A percentile compares a stretch with the other conserved stretches of the same genome.
Conservation (phyloP, 176 grass and related monocot genomes). For the Lolium perenne region DNA sequence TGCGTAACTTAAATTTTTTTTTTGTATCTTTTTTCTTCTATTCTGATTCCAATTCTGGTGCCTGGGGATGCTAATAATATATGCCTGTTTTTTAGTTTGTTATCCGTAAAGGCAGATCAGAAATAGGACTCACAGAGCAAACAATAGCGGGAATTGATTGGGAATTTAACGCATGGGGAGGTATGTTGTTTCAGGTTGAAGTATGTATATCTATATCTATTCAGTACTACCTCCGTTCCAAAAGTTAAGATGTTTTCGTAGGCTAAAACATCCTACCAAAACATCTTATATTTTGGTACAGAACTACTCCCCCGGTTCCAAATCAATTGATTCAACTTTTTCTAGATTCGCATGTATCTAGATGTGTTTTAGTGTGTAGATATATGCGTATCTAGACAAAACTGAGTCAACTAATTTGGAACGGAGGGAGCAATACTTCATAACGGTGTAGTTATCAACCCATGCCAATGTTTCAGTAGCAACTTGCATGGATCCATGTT, state of each 20-base stretch:
- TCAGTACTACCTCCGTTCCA: neutral
- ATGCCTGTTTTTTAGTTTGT: conserved; percentile 63
- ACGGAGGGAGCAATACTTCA: too few relatives aligned
- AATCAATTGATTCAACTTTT: too few relatives aligned
- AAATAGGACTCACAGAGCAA: conserved; percentile 32
- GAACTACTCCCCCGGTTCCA: too few relatives aligned
- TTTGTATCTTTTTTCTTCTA: neutral
- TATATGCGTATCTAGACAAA: too few relatives aligned
- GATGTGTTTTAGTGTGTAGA: too few relatives aligned
- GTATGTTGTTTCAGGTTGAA: conserved; percentile 51
- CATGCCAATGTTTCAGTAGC: neutral
- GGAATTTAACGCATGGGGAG: conserved; percentile 97
- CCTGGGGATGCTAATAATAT: conserved; percentile 42
- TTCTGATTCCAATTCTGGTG: neutral
- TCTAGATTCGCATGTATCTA: too few relatives aligned
- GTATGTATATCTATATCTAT: conserved; percentile 1
- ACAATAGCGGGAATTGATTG: conserved; percentile 89
- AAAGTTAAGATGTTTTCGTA: too few relatives aligned
- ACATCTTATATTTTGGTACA: too few relatives aligned
- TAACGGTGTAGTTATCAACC: neutral
- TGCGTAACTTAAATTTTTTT: conserved; percentile 29
- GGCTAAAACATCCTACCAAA: too few relatives aligned
- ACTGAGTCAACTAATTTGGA: too few relatives aligned
- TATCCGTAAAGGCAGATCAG: conserved; percentile 37
- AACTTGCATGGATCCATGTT: neutral